phyloP scores from a whole-genome alignment of 345 rosid species.

The Geranium rotundifolium region DNA sequence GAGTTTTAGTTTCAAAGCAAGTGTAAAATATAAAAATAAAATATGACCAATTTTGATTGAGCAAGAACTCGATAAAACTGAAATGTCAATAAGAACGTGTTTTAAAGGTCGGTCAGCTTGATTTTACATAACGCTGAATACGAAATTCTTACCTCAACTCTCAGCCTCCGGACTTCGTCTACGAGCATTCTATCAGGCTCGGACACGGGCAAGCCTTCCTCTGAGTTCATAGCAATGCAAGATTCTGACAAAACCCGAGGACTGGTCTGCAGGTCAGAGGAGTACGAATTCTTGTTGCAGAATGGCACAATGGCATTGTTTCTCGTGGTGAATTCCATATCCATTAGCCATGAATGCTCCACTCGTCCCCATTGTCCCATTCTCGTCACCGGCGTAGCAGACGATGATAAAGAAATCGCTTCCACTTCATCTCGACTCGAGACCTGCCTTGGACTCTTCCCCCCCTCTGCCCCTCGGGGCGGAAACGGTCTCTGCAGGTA shows the following conservation, averaged over 20 bases:
- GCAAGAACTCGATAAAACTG: too few relatives aligned
- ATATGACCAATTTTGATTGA: too few relatives aligned
- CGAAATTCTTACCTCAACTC: constrained; percentile 36
- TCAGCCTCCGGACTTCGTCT: constrained; percentile 48
- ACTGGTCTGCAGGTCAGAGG: too few relatives aligned
- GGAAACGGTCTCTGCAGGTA: constrained; percentile 24
- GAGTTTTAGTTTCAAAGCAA: too few relatives aligned
- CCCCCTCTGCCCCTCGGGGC: too few relatives aligned
- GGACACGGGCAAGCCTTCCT: constrained; percentile 13
- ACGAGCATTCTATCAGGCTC: constrained; percentile 36
- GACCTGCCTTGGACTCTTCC: too few relatives aligned
- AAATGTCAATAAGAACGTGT: too few relatives aligned
- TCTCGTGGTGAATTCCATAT: not conserved
- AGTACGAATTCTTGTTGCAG: too few relatives aligned
- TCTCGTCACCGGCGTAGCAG: constrained; percentile 12
- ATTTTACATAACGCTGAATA: too few relatives aligned
- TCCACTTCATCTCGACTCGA: not conserved
- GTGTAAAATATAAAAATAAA: too few relatives aligned
- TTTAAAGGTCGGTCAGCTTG: too few relatives aligned
- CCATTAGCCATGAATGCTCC: constrained; percentile 31
- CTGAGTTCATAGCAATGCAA: constrained; percentile 2
- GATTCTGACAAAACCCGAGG: constrained; percentile 3
- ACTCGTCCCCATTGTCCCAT: constrained; percentile 65
- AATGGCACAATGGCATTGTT: too few relatives aligned
- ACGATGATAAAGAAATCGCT: constrained; percentile 5